Evolutionary conservation across 2,329 filamentous ascomycete species (phyloP).

Genomic region (Aspergillus bombycis): DNA sequence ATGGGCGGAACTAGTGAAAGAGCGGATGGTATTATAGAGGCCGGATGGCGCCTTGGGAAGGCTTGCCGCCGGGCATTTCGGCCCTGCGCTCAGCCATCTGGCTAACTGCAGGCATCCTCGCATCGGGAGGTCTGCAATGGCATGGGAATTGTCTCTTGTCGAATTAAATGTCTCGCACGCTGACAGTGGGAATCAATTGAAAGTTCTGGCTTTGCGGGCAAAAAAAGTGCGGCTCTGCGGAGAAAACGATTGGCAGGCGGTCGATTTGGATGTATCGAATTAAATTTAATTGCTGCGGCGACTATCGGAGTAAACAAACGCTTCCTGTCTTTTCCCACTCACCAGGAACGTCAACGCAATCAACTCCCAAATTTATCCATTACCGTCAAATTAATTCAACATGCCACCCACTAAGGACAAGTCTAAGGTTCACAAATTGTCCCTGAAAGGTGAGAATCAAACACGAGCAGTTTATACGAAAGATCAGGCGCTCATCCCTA

Average conservation of each 20-base stretch:
- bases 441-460: conserved; percentile 51
- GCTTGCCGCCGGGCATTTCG: conserved; percentile 35
- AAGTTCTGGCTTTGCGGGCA: conserved; percentile 15
- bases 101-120: conserved; percentile 52
- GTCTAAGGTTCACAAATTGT: conserved; percentile 92
- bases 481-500: conserved; percentile 31
- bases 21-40: conserved; percentile 28
- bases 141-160: conserved; percentile 28
- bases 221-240: conserved; percentile 34
- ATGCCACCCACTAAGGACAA: conserved; percentile 63
- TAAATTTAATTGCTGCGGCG: conserved; percentile 39
- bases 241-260: conserved; percentile 21
- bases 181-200: not conserved
- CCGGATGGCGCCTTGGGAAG: conserved; percentile 32
- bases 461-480: not conserved
- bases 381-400: conserved; percentile 12
- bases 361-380: not conserved
- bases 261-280: not conserved
- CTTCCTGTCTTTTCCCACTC: conserved; percentile 14
- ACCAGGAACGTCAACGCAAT: not conserved
- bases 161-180: conserved; percentile 4
- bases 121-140: conserved; percentile 44
- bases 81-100: conserved; percentile 49
- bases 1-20: conserved; percentile 36
- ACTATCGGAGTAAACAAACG: conserved; percentile 44